Percentiles rank a stretch among this genome's conserved stretches.
These are phyloP conservation scores for Pseudofabraea citricarpa DNA, from an alignment of 2,329 filamentous ascomycete genomes.

Conservation along the genomic window DNA sequence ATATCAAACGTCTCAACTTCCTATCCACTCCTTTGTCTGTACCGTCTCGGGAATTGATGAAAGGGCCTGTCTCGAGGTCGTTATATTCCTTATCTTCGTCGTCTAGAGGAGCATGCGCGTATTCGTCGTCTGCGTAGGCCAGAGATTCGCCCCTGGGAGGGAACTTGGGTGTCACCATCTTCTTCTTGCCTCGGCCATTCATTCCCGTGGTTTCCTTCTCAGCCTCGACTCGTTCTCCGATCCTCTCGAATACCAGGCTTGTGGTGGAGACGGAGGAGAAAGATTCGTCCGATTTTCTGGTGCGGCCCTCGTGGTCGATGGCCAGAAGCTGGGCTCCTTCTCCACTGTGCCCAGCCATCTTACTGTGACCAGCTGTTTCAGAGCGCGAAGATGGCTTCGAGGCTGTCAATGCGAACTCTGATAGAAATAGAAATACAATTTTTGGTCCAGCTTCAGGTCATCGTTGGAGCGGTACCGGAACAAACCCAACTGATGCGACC, in stretches of 20 bases:
- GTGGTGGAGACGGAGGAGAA: slow-evolving; percentile 77
- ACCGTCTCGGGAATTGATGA: slow-evolving; percentile 27
- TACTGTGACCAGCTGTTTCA: not conserved
- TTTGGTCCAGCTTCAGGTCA: too few relatives aligned
- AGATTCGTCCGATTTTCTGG: slow-evolving; percentile 37
- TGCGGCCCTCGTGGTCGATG: slow-evolving; percentile 10
- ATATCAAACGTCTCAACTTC: slow-evolving; percentile 50
- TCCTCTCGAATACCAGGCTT: slow-evolving; percentile 74
- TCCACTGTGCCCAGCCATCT: slow-evolving; percentile 24
- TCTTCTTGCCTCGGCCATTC: slow-evolving; percentile 14
- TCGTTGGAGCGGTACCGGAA: too few relatives aligned
- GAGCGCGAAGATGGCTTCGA: not conserved
- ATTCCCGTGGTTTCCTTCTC: slow-evolving; percentile 8
- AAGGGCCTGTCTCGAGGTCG: slow-evolving; percentile 42
- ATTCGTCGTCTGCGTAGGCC: slow-evolving; percentile 23
- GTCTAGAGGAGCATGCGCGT: slow-evolving; percentile 12
- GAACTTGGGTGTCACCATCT: slow-evolving; percentile 23
- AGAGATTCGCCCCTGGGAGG: slow-evolving; percentile 17
- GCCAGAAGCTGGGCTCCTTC: slow-evolving; percentile 23
- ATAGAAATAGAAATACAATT: too few relatives aligned
- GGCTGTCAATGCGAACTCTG: not conserved
- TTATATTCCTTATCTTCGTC: slow-evolving; percentile 29
- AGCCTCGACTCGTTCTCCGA: slow-evolving; percentile 46
- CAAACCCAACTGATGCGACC: too few relatives aligned
- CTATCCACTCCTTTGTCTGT: slow-evolving; percentile 54